phyloP scores from a whole-genome alignment of 257 asterid species.

The Nicotiana otophora region DNA sequence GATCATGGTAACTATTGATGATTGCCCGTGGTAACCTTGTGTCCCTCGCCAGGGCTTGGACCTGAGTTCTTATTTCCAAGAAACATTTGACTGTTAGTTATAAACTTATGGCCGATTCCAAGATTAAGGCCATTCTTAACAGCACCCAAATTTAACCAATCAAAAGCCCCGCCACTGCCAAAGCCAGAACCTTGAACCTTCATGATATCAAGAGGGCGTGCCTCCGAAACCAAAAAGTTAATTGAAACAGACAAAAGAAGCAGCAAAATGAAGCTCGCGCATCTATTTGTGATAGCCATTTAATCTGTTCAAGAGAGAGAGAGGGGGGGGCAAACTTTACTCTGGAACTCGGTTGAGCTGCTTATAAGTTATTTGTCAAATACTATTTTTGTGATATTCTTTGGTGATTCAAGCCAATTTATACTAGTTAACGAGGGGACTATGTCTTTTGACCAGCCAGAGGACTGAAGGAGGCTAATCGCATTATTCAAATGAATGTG shows the following conservation, averaged over 20 bases:
- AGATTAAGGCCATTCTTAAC: slow-evolving; percentile 17
- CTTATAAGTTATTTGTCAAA: background rate
- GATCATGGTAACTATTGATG: background rate
- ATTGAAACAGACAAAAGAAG: slow-evolving; percentile 18
- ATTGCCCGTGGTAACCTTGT: slow-evolving; percentile 3
- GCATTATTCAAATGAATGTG: slow-evolving; percentile 29
- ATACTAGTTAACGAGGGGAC: slow-evolving; percentile 5
- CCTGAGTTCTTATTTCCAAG: slow-evolving; percentile 26
- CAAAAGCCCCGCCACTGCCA: background rate
- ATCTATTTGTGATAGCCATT: background rate
- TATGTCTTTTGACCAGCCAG: slow-evolving; percentile 6
- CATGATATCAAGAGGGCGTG: slow-evolving; percentile 30
- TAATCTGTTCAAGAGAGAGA: slow-evolving; percentile 6
- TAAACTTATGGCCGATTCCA: slow-evolving; percentile 8
- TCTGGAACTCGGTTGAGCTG: background rate
- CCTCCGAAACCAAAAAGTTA: slow-evolving; percentile 14
- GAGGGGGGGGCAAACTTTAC: background rate
- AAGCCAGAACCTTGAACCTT: background rate
- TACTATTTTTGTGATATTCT: background rate
- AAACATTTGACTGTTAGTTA: background rate
- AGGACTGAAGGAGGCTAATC: background rate
- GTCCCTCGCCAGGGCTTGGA: slow-evolving; percentile 34
- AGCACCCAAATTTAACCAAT: slow-evolving; percentile 7
- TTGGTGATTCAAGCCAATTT: background rate
- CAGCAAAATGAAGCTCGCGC: background rate